phyloP scores from a whole-genome alignment of 805 yeast species.

The Candida gorgasii region DNA sequence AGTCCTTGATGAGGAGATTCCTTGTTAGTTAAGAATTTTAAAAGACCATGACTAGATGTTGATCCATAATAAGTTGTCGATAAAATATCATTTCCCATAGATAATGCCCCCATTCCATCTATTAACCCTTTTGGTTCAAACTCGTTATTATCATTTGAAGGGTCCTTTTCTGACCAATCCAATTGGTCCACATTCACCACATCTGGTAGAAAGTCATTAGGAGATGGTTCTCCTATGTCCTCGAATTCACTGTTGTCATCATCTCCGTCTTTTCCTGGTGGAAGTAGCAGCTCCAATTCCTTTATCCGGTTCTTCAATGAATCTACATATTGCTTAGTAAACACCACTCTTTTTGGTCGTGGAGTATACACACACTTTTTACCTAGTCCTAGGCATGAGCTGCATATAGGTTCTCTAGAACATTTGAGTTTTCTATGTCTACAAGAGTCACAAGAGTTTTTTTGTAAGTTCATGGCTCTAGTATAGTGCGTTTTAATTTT shows the following conservation, averaged over 20 bases:
- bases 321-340: constrained; percentile 9
- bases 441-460: constrained; percentile 18
- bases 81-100: constrained; percentile 7
- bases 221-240: not conserved
- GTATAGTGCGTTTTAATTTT: too few species aligned
- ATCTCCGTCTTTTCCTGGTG: constrained; percentile 8
- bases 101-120: constrained; percentile 17
- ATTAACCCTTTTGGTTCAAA: constrained; percentile 2
- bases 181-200: constrained; percentile 9
- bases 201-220: constrained; percentile 8
- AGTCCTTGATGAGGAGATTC: not conserved
- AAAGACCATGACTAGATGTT: constrained; percentile 13
- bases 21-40: constrained; percentile 3
- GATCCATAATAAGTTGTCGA: constrained; percentile 12
- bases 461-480: constrained; percentile 6
- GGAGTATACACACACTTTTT: constrained; percentile 16
- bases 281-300: not conserved
- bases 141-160: not conserved
- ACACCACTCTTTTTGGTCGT: constrained; percentile 4
- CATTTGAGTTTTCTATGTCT: constrained; percentile 17
- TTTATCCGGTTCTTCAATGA: not conserved
- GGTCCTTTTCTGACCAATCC: constrained; percentile 3
- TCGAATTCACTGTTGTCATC: not conserved
- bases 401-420: constrained; percentile 12
- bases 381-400: constrained; percentile 9